These are phyloP conservation scores for Trichophyton verrucosum DNA, from an alignment of 2,329 filamentous ascomycete species.

Conservation along the genomic window DNA sequence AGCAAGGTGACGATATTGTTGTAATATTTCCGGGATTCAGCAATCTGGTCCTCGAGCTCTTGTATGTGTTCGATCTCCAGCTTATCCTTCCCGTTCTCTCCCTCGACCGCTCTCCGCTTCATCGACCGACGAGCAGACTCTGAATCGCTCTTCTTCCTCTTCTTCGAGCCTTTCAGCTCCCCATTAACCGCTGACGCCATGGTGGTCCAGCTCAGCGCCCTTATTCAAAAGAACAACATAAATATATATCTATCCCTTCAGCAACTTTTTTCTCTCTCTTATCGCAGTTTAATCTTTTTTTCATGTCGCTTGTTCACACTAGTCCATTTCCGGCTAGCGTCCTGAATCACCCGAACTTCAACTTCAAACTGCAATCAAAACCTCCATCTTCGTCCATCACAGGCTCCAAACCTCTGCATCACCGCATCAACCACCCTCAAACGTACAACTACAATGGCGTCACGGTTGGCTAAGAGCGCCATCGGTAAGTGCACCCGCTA, in stretches of 20 bases:
- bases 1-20: slow-evolving; percentile 75
- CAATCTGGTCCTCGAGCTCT: slow-evolving; percentile 63
- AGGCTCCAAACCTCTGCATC: slow-evolving; percentile 18
- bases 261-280: not conserved
- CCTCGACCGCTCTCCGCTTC: slow-evolving; percentile 36
- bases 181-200: not conserved
- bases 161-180: slow-evolving; percentile 19
- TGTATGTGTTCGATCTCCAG: slow-evolving; percentile 52
- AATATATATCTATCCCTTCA: not conserved
- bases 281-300: not conserved
- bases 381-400: slow-evolving; percentile 21
- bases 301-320: not conserved
- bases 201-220: not conserved
- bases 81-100: slow-evolving; percentile 9
- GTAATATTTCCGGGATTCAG: slow-evolving; percentile 79
- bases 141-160: slow-evolving; percentile 28
- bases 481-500: slow-evolving; percentile 54
- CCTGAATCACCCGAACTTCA: slow-evolving; percentile 1
- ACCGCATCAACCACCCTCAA: slow-evolving; percentile 18
- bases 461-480: slow-evolving; percentile 89
- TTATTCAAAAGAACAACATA: not conserved
- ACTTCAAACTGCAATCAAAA: slow-evolving; percentile 23
- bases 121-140: slow-evolving; percentile 16
- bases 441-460: slow-evolving; percentile 69
- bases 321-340: not conserved